Conservation (phyloP, 2,329 filamentous ascomycete species). For the Claviceps maximensis region DNA sequence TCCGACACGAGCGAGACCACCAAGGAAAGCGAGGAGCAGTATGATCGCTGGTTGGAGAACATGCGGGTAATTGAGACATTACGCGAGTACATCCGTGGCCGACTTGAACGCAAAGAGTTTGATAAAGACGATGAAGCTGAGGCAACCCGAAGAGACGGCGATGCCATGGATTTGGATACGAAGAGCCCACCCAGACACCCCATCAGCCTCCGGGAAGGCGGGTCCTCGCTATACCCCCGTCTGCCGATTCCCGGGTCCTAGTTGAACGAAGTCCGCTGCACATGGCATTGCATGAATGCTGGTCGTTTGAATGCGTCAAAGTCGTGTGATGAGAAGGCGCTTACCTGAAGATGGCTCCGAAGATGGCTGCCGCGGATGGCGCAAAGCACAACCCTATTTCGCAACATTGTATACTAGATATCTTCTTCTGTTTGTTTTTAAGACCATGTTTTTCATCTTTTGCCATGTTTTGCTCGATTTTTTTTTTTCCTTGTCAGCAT, state of each 20-base stretch:
- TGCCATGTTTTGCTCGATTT: background rate
- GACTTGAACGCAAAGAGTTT: constrained; percentile 44
- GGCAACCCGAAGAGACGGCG: constrained; percentile 11
- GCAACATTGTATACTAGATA: background rate
- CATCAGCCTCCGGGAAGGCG: constrained; percentile 16
- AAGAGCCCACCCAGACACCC: constrained; percentile 17
- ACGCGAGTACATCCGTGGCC: constrained; percentile 41
- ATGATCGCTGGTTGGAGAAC: constrained; percentile 54
- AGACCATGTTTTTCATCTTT: background rate
- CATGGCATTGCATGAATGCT: background rate
- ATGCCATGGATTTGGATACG: constrained; percentile 25
- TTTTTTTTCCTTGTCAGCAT: background rate
- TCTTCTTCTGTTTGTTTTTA: background rate
- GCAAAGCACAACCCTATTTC: background rate
- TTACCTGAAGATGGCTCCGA: background rate
- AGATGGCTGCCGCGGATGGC: background rate
- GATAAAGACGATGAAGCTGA: constrained; percentile 19
- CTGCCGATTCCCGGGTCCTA: constrained; percentile 20
- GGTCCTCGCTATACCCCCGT: constrained; percentile 26
- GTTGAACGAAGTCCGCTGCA: background rate
- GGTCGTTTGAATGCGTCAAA: background rate
- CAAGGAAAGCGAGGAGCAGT: constrained; percentile 46
- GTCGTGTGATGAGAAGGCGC: background rate
- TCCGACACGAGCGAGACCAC: constrained; percentile 39
- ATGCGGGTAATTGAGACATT: constrained; percentile 51